phyloP scores from a whole-genome alignment of 169 alveolate genomes.

The Plasmodium malariae region DNA sequence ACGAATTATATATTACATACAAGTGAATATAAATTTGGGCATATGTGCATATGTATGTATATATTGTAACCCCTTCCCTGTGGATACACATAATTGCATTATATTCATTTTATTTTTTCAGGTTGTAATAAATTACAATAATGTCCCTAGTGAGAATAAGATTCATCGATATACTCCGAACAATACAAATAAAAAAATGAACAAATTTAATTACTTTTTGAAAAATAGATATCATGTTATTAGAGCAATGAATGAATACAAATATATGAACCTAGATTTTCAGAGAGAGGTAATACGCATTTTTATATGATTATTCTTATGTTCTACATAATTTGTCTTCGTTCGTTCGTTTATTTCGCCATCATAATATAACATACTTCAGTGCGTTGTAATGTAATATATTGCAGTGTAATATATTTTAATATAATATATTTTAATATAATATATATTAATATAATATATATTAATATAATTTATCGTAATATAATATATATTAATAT shows the following conservation, averaged over 20 bases:
- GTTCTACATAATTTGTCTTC: background rate
- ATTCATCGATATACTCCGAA: background rate
- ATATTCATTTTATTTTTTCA: background rate
- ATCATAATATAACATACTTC: no score
- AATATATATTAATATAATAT: no score
- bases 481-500: no score
- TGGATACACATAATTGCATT: background rate
- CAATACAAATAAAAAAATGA: background rate
- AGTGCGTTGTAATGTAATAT: no score
- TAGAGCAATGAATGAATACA: slow-evolving; percentile 44
- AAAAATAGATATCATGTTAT: slow-evolving; percentile 15
- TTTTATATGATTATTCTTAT: slow-evolving; percentile 16
- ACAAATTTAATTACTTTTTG: background rate
- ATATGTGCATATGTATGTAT: background rate
- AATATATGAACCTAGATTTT: slow-evolving; percentile 1
- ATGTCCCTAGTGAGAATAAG: background rate
- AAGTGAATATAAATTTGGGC: no score
- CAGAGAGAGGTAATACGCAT: slow-evolving; percentile 17
- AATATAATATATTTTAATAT: no score
- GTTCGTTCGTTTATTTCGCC: background rate
- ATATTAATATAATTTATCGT: no score
- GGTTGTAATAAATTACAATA: slow-evolving; percentile 33
- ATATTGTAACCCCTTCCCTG: background rate
- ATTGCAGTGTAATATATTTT: no score
- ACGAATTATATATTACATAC: background rate